Conservation (phyloP, 2,329 filamentous ascomycete genomes). For the Celoporthe dispersa region DNA sequence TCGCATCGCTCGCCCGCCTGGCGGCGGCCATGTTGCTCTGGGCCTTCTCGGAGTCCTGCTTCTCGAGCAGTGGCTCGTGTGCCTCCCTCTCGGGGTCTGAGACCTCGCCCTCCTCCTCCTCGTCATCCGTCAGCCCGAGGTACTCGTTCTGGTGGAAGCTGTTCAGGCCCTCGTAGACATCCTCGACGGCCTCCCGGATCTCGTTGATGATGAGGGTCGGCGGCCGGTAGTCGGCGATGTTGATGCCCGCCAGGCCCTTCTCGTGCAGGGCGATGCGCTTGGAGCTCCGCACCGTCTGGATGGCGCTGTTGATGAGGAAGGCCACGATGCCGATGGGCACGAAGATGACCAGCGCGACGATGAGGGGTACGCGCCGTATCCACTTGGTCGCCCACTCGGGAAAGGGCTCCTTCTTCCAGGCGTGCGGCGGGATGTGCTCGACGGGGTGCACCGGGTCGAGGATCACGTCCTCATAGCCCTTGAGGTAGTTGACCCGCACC, state of each 20-base stretch:
- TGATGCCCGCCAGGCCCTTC: constrained; percentile 68
- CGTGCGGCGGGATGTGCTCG: constrained; percentile 46
- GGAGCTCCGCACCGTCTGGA: constrained; percentile 77
- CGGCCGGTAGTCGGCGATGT: constrained; percentile 73
- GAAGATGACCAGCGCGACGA: constrained; percentile 68
- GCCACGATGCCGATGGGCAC: constrained; percentile 73
- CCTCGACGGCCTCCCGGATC: constrained; percentile 76
- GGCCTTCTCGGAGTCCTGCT: constrained; percentile 37
- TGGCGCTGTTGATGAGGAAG: constrained; percentile 74
- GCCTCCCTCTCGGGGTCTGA: constrained; percentile 21
- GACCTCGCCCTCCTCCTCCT: constrained; percentile 21
- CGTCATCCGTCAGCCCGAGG: constrained; percentile 54
- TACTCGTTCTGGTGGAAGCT: constrained; percentile 73
- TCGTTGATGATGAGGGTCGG: constrained; percentile 78
- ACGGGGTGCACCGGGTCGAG: constrained; percentile 70
- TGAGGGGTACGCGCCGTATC: constrained; percentile 63
- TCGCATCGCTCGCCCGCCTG: constrained; percentile 35
- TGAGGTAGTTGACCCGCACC: constrained; percentile 73
- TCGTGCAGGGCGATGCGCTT: constrained; percentile 79
- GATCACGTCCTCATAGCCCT: constrained; percentile 75
- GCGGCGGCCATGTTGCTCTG: constrained; percentile 33
- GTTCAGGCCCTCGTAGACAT: constrained; percentile 75
- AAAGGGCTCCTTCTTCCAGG: constrained; percentile 31
- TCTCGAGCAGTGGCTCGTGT: constrained; percentile 17
- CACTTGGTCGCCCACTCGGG: constrained; percentile 36